These are phyloP conservation scores for Nasturtium officinale DNA, from an alignment of 345 rosid species.

Conservation along the genomic window DNA sequence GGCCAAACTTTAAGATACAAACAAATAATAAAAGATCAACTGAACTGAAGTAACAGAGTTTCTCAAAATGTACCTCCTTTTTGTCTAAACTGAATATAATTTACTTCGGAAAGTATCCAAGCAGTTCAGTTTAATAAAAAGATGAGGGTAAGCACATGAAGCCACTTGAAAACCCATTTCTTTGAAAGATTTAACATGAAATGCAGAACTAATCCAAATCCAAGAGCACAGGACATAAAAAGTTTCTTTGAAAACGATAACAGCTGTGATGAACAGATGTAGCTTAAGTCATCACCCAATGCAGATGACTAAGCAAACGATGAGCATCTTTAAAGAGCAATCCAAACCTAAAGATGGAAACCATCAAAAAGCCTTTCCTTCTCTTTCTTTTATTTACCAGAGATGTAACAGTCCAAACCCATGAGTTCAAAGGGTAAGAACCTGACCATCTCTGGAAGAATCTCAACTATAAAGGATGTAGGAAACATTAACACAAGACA, in stretches of 20 bases:
- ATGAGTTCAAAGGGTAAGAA: conserved; percentile 33
- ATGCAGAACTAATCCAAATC: neutral
- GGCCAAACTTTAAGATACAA: neutral
- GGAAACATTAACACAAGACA: neutral
- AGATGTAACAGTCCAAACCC: conserved; percentile 54
- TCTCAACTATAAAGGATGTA: neutral
- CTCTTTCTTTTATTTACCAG: conserved; percentile 49
- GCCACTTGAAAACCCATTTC: neutral
- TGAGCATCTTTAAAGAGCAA: conserved; percentile 44
- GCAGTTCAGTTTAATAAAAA: neutral
- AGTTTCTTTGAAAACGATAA: neutral
- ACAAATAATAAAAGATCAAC: neutral
- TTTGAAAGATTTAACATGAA: neutral
- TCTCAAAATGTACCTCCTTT: neutral
- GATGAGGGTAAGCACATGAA: neutral
- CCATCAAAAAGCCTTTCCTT: conserved; percentile 44
- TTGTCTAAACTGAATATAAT: neutral
- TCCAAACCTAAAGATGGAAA: conserved; percentile 41
- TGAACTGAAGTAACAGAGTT: neutral
- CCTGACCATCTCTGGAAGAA: conserved; percentile 48
- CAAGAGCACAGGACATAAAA: neutral
- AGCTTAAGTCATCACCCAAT: conserved; percentile 36
- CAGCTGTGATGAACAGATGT: conserved; percentile 41
- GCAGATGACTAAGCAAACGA: conserved; percentile 41
- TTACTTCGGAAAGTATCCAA: neutral